Base-by-base conservation (phyloP, 139 green algal genomes). In the Deuterostichococcus epilithicus region DNA sequence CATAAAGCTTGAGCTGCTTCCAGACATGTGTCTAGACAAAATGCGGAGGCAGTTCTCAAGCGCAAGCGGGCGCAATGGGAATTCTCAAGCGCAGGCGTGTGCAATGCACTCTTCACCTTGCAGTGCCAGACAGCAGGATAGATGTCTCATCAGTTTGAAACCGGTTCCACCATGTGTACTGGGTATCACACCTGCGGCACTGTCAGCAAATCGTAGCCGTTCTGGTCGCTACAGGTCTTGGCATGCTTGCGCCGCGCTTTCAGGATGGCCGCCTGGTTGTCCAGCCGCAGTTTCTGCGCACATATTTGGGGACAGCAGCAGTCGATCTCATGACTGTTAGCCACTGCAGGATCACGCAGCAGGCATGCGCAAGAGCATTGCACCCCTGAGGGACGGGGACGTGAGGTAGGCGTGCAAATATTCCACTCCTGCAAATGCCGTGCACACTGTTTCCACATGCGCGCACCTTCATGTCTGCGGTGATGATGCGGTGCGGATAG, bases 181-280 rank as follows among this genome's bases (percentile, higher is more conserved):
- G 74, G 26, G n/a, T 37, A 35, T 34, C 38, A 15, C 25, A 65
- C 37, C 45, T 42, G 13, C 1, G 72, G 38, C 22, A 47, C 22
- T 32, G 52, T 63, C 18, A 89, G 70, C 39, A 86, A 52, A 69
- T 89, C 85, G 58, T 89, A 89, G 36, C 85, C 85, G 3, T 67
- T 32, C 8, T 33, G 71, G 59, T 88, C 79, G 28, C 59, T 44
- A 35, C 70, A 74, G 58, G 66, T 67, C 39, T 42, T 58, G 20
- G 66, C 66, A 23, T 71, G 38, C 67, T 42, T 37, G 37, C 59
- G 74, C 39, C 30, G 32, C 68, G 36, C 82, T 44, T 5, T 75
- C 78, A 70, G 37, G 25, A 84, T 79, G 4, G 79, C 76, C 4
- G n/a, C 38, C 26, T 76, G 37, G 32, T 84, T 84, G n/a, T 32